A percentile compares a stretch with the other conserved stretches of the same genome.
phyloP scores from a whole-genome alignment of 805 yeast species.

The Teunomyces gatunensis region DNA sequence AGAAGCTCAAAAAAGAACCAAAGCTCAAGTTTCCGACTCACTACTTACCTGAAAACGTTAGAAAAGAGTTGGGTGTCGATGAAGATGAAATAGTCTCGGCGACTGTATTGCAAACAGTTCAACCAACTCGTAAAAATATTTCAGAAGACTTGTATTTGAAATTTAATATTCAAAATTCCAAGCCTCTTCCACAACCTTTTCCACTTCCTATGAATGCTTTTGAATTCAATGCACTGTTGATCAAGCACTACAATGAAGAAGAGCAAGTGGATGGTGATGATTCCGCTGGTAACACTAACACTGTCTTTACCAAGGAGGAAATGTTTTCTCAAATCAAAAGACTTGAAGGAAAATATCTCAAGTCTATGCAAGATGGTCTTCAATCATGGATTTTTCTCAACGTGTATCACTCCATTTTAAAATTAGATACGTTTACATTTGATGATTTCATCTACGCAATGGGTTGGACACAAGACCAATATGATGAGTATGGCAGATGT shows the following conservation, averaged over 20 bases:
- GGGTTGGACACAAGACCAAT: constrained; percentile 42
- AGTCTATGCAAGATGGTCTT: constrained; percentile 44
- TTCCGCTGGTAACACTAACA: neutral
- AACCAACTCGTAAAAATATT: constrained; percentile 29
- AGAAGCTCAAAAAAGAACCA: constrained; percentile 2
- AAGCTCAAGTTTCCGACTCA: constrained; percentile 24
- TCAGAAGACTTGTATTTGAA: constrained; percentile 28
- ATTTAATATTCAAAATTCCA: constrained; percentile 31
- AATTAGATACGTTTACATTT: constrained; percentile 72
- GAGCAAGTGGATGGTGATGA: neutral
- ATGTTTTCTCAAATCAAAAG: constrained; percentile 10
- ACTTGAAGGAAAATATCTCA: constrained; percentile 11
- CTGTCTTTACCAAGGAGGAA: constrained; percentile 3
- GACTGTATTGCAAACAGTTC: constrained; percentile 11
- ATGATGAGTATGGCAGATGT: constrained; percentile 44
- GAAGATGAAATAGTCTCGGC: constrained; percentile 6
- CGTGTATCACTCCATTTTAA: constrained; percentile 60
- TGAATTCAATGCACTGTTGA: constrained; percentile 16
- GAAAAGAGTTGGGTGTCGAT: constrained; percentile 14
- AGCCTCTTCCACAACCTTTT: constrained; percentile 21
- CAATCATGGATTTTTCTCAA: constrained; percentile 77
- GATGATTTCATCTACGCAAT: constrained; percentile 70
- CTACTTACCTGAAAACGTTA: constrained; percentile 27
- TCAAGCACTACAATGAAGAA: constrained; percentile 8
- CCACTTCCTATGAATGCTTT: constrained; percentile 25